Base-by-base conservation (phyloP, 352 stramenopile genomes). In the Phytophthora podocarpi region DNA sequence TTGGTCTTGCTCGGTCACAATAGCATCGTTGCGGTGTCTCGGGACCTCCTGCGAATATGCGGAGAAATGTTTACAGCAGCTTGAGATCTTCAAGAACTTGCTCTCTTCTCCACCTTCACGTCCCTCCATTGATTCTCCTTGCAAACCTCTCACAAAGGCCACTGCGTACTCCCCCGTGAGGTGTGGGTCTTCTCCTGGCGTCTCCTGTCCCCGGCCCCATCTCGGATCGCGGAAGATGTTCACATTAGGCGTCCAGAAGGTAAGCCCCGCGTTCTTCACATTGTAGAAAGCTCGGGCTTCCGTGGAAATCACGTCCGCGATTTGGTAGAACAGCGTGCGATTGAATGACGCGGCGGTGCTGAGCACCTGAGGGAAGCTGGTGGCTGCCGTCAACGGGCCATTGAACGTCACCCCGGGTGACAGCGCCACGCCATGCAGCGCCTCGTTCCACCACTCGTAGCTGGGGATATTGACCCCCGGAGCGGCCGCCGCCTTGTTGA, bases 201-300 rank as follows among this genome's bases (percentile, higher is more conserved):
- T 96, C 67, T 98, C 89, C 69, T 97, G 87, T 20, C 85, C 90
- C 16, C 95, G 76, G 23, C 95, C 95, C 91, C 91, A 98, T 47
- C 92, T 79, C 37, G 93, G 92, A 67, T 98, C 92, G 16, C 93
- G 80, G 48, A 90, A 91, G 42, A 98, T 92, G 77, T 98, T 98
- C 26, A 98, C 85, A 40, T 97, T 98, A 20, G 95, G 95, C n/a
- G 83, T 89, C 83, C 87, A 98, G 63, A 86, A 97, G 10, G 87
- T 97, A 31, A 98, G 49, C n/a, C 91, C 91, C 20, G 77, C 70
- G 37, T 87, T 72, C 26, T 73, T 82, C 5, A 52, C 64, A 48
- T 96, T 96, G 60, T 92, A 91, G 27, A 97, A 92, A 0, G 83
- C 87, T 26, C 65, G 59, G 2, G 81, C 85, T 74, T 98, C 90